Percentiles rank a stretch among this genome's conserved stretches.
Evolutionary conservation across 805 yeast species (phyloP).

Genomic region (Isabelozyma gotoi): DNA sequence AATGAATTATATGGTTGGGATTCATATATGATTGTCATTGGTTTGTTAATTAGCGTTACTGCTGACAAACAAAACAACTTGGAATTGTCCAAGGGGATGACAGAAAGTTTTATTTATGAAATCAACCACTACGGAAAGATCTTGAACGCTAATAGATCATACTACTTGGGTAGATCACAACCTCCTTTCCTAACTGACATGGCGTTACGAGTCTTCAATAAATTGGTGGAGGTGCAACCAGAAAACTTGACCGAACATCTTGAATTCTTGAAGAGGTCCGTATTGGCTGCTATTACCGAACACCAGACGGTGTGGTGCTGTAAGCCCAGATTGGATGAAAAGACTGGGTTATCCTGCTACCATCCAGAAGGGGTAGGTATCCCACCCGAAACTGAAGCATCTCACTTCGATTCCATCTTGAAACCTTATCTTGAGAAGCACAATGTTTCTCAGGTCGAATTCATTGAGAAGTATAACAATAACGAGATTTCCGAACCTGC

Average conservation of each 20-base stretch:
- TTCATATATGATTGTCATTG: slow-evolving; percentile 87
- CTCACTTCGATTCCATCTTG: slow-evolving; percentile 77
- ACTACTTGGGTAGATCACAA: slow-evolving; percentile 88
- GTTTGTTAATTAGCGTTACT: slow-evolving; percentile 61
- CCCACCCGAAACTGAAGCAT: slow-evolving; percentile 94
- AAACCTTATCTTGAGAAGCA: slow-evolving; percentile 67
- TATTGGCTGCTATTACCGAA: slow-evolving; percentile 81
- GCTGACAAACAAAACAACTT: slow-evolving; percentile 40
- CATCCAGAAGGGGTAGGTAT: slow-evolving; percentile 91
- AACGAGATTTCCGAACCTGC: slow-evolving; percentile 69
- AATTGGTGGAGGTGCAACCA: slow-evolving; percentile 48
- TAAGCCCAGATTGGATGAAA: slow-evolving; percentile 68
- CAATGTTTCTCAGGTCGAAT: slow-evolving; percentile 57
- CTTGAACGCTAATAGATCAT: slow-evolving; percentile 89
- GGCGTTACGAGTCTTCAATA: slow-evolving; percentile 68
- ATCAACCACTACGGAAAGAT: slow-evolving; percentile 89
- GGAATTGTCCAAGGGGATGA: slow-evolving; percentile 84
- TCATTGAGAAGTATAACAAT: slow-evolving; percentile 60
- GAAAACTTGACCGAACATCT: slow-evolving; percentile 40
- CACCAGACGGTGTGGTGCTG: slow-evolving; percentile 79
- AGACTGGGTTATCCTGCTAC: slow-evolving; percentile 82
- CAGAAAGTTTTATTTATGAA: slow-evolving; percentile 87
- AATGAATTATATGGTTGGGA: slow-evolving; percentile 99
- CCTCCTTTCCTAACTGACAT: slow-evolving; percentile 96
- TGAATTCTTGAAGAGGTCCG: slow-evolving; percentile 64